Base-by-base conservation (phyloP, 2,329 filamentous ascomycete genomes). In the Claviceps pusilla region DNA sequence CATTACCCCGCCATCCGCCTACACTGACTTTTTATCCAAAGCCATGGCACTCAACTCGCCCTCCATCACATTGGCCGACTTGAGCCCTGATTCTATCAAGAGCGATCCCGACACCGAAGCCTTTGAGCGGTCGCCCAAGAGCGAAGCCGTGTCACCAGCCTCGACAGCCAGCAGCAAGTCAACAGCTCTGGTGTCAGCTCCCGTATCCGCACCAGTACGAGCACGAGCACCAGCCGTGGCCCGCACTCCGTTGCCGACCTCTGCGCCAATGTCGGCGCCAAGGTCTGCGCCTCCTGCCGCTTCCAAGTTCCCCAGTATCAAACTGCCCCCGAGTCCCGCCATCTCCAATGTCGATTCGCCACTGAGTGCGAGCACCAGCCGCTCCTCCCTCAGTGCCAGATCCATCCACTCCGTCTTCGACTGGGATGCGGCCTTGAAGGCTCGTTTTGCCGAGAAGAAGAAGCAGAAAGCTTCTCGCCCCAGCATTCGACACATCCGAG, bases 1-100 rank as follows among this genome's bases (percentile, higher is more conserved):
- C 50, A 95, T 97, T 68, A 94, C 87, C 52, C 91, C 91, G 52
- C 91, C 91, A 3, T 76, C 80, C 28, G 90, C 91, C 55, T 97
- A 97, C 67, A 85, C 88, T 60, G 89, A 97, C 65, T 97, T 96
- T 66, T 82, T 97, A 58, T 65, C 68, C 52, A 91, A 89, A 71
- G 83, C 84, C 57, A 82, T 94, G 71, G 84, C 84, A 19, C 75
- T 89, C 56, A 80, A 83, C 65, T 89, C 84, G 58, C 86, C 87
- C 9, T 78, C 83, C 45, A 71, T 73, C 51, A 74, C 75, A 61
- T 73, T 74, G 19, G 73, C 71, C 55, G 73, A 74, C 59, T 74
- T 68, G 51, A 73, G 74, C 51, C 75, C 73, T 57, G 74, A 75
- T 42, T 71, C 68, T 24, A 67, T 66, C 39, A 76, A 83, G 52